These are phyloP conservation scores for Claviceps humidiphila DNA, from an alignment of 2,329 filamentous ascomycete species.

Conservation along the genomic window DNA sequence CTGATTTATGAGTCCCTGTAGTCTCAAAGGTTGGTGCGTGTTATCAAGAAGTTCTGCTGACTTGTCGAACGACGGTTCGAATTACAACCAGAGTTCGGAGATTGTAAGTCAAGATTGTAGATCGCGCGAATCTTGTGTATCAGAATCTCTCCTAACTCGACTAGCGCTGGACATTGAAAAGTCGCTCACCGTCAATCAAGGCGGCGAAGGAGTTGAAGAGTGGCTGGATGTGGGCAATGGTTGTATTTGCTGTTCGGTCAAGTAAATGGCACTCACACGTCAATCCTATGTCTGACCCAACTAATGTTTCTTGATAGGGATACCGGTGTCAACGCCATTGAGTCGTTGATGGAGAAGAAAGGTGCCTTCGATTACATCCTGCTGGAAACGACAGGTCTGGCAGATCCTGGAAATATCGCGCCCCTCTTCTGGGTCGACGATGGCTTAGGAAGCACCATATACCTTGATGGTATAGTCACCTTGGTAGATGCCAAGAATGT, in stretches of 20 bases:
- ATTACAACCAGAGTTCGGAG: slow-evolving; percentile 53
- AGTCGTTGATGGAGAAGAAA: slow-evolving; percentile 86
- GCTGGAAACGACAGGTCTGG: slow-evolving; percentile 87
- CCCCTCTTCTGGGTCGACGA: slow-evolving; percentile 98
- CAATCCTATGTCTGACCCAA: neutral
- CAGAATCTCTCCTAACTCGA: slow-evolving; percentile 7
- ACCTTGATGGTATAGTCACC: slow-evolving; percentile 92
- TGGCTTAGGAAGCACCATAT: slow-evolving; percentile 86
- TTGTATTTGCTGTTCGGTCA: slow-evolving; percentile 95
- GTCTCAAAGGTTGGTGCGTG: neutral
- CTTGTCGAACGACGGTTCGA: neutral
- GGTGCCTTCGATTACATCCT: slow-evolving; percentile 96
- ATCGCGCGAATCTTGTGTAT: slow-evolving; percentile 9
- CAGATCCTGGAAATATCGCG: slow-evolving; percentile 89
- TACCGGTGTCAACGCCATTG: slow-evolving; percentile 84
- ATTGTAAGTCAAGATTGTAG: slow-evolving; percentile 41
- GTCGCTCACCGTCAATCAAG: slow-evolving; percentile 79
- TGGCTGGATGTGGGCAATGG: slow-evolving; percentile 96
- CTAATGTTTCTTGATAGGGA: slow-evolving; percentile 41
- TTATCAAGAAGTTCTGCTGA: neutral
- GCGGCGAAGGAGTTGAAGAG: slow-evolving; percentile 71
- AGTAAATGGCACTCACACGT: slow-evolving; percentile 35
- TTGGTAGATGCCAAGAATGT: slow-evolving; percentile 94
- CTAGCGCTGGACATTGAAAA: slow-evolving; percentile 92
- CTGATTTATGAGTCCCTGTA: no score